phyloP scores from a whole-genome alignment of 805 yeast genomes.

The Vanderwaltozyma tropicalis region DNA sequence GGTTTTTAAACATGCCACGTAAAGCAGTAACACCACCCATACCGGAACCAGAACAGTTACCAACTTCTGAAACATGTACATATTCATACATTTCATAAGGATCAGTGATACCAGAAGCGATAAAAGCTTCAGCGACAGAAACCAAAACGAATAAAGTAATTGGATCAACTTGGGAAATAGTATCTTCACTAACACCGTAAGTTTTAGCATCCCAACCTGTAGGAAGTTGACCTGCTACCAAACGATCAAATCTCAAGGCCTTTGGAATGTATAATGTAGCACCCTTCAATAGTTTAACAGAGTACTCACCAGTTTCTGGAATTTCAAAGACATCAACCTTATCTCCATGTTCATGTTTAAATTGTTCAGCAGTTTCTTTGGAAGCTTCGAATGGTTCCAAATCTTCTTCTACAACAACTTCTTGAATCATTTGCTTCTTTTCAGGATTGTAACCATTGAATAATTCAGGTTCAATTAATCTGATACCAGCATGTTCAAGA shows the following conservation, averaged over 20 bases:
- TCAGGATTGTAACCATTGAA: constrained; percentile 91
- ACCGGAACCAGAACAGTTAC: constrained; percentile 99
- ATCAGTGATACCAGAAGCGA: constrained; percentile 91
- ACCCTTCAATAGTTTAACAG: constrained; percentile 86
- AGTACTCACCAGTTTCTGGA: constrained; percentile 82
- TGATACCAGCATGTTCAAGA: constrained; percentile 89
- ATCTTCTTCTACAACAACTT: constrained; percentile 92
- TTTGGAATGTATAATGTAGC: constrained; percentile 87
- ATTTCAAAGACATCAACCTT: constrained; percentile 85
- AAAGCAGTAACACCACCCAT: constrained; percentile 99
- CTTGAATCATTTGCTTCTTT: constrained; percentile 88
- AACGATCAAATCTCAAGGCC: constrained; percentile 53
- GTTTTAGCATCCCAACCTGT: constrained; percentile 95
- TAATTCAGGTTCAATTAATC: constrained; percentile 91
- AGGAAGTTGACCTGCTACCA: constrained; percentile 78
- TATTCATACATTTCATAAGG: constrained; percentile 98
- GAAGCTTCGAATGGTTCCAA: constrained; percentile 93
- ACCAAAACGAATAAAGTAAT: constrained; percentile 88
- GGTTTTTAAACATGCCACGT: constrained; percentile 95
- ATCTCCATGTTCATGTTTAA: constrained; percentile 88
- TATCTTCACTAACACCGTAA: constrained; percentile 92
- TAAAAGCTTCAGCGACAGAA: constrained; percentile 88
- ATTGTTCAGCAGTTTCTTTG: constrained; percentile 90
- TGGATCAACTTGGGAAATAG: constrained; percentile 90
- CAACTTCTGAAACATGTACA: constrained; percentile 96